A percentile compares a stretch with the other conserved stretches of the same genome.
These are phyloP conservation scores for Panicum hallii DNA, from an alignment of 202 grass and related monocot genomes.

Conservation along the genomic window DNA sequence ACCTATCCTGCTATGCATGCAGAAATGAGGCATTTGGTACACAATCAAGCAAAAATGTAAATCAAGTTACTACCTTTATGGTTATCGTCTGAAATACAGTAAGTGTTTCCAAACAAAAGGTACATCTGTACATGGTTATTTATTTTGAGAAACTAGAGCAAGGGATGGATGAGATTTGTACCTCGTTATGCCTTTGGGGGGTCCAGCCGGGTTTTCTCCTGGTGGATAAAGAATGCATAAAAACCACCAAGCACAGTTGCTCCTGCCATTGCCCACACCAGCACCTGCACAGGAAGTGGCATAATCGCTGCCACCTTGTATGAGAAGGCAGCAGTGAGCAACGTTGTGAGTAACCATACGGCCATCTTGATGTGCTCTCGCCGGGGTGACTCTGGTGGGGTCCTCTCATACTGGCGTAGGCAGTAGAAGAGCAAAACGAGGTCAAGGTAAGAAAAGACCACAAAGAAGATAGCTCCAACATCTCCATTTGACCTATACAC, in stretches of 20 bases:
- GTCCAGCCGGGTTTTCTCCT: neutral
- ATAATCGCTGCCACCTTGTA: slow-evolving; percentile 55
- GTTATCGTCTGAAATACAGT: no score
- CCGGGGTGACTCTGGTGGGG: neutral
- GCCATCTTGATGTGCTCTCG: slow-evolving; percentile 44
- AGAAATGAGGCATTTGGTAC: no score
- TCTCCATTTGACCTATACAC: slow-evolving; percentile 44
- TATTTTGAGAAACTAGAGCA: neutral
- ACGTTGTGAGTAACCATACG: slow-evolving; percentile 50
- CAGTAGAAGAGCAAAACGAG: neutral
- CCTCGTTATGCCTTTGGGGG: neutral
- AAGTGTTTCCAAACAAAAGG: no score
- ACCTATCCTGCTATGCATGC: no score
- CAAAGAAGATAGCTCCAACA: neutral
- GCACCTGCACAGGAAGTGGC: slow-evolving; percentile 29
- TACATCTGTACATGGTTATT: no score
- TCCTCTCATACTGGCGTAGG: slow-evolving; percentile 42
- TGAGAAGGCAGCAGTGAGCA: slow-evolving; percentile 48
- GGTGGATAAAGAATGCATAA: slow-evolving; percentile 49
- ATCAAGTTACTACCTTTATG: no score
- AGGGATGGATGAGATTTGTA: neutral
- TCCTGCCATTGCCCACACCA: slow-evolving; percentile 49
- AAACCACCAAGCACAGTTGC: slow-evolving; percentile 41
- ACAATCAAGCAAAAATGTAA: no score
- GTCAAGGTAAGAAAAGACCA: slow-evolving; percentile 5